Evolutionary conservation across 192 early-diverging fungal genomes (phyloP).

Genomic region (Coemansia sp.): DNA sequence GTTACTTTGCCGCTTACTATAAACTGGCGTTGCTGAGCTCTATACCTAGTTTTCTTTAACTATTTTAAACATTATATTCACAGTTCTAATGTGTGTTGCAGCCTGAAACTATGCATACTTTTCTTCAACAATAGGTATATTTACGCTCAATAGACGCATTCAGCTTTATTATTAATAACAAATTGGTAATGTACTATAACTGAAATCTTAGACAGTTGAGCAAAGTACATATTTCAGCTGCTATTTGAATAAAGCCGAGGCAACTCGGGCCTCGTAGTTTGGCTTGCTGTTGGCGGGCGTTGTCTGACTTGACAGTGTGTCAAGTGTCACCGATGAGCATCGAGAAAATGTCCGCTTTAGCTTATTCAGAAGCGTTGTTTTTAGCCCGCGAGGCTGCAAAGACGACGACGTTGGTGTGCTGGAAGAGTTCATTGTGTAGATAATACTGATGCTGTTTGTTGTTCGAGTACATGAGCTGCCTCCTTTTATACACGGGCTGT

Average conservation of each 20-base stretch:
- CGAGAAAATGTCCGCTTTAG: background rate
- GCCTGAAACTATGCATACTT: no score
- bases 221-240: no score
- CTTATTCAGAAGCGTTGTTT: background rate
- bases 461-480: background rate
- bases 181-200: no score
- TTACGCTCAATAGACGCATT: no score
- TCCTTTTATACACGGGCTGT: background rate
- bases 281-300: background rate
- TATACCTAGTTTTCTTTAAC: no score
- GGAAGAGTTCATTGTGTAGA: background rate
- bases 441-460: background rate
- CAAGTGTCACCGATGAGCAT: conserved; percentile 19
- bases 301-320: background rate
- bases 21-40: no score
- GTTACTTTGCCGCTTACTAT: no score
- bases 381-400: background rate
- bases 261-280: conserved; percentile 24
- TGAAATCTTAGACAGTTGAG: no score
- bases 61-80: no score
- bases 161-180: no score
- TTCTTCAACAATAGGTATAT: no score
- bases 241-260: conserved; percentile 19
- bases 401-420: background rate
- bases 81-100: no score